Base-by-base conservation (phyloP, 441 rosid species). In the Croton setiger region DNA sequence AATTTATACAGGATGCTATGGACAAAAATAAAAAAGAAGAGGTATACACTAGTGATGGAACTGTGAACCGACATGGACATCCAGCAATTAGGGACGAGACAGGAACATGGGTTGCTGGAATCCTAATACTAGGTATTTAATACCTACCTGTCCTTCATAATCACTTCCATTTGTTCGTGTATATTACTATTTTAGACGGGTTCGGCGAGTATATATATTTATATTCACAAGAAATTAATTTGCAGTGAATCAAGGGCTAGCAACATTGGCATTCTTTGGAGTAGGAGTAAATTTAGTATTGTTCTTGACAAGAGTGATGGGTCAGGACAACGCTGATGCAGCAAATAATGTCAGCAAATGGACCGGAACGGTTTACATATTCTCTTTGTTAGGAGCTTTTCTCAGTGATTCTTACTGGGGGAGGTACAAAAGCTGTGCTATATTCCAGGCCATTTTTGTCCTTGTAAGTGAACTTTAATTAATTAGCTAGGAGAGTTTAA, bases 391-490 rank as follows among this genome's bases (percentile, higher is more conserved):
- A 4, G 99, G 99, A 3, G 99, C 99, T 43, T 95, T 95, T 65
- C 85, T 95, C 4, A 95, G 99, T 49, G 98, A 92, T 69, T 95
- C 99, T 37, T 95, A 95, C 75, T 95, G 97, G 98, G 99, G 99
- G 35, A 78, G 99, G 72, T 92, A 76, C 87, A 88, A 88, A 71
- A 92, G 98, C 27, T 92, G 99, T 78, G 97, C 92, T 23, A 87
- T 95, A 70, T 95, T 95, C 67, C 99, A 95, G 71, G 86, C 73
- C 86, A 86, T 89, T 72, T 95, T 92, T 78, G 99, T 92, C 85
- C 41, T 87, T n/a, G 99, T 95, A 82, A 86, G 94, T 77, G 3
- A 39, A 66, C 17, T 35, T 17, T 59, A 36, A 7, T 21, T 59
- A 36, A 41, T 27, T 23, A 4, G 12, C 31, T 27, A 27, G 31